These are phyloP conservation scores for Hyaloscypha bicolor DNA, from an alignment of 495 filamentous ascomycete genomes.

Conservation along the genomic window DNA sequence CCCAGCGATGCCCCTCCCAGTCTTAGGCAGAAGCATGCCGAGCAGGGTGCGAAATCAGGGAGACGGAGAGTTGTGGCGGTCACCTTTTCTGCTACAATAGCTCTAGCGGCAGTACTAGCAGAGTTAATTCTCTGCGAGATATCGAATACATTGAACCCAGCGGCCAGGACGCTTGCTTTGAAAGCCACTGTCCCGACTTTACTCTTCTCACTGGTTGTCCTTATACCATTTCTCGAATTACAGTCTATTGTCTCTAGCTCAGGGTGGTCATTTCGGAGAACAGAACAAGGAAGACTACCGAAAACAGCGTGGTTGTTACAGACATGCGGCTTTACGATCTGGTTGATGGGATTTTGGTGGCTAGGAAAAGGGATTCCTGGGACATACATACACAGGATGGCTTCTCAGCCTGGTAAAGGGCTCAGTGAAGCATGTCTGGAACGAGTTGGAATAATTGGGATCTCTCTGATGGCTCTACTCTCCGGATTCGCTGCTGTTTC, in stretches of 20 bases:
- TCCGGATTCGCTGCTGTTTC: constrained; percentile 83
- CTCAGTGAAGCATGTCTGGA: constrained; percentile 75
- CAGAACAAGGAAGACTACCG: constrained; percentile 48
- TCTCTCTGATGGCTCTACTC: constrained; percentile 78
- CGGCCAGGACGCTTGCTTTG: constrained; percentile 62
- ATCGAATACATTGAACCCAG: constrained; percentile 64
- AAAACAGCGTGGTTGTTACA: constrained; percentile 61
- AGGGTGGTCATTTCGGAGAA: constrained; percentile 57
- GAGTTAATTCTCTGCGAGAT: constrained; percentile 81
- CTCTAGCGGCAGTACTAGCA: constrained; percentile 69
- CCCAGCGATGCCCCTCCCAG: constrained; percentile 51
- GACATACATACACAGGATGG: constrained; percentile 37
- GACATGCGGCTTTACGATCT: constrained; percentile 55
- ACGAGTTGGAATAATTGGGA: constrained; percentile 77
- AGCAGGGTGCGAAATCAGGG: constrained; percentile 46
- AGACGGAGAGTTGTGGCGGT: constrained; percentile 56
- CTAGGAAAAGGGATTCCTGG: constrained; percentile 66
- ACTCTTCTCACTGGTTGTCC: constrained; percentile 64
- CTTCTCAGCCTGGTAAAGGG: constrained; percentile 41
- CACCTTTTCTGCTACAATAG: constrained; percentile 72
- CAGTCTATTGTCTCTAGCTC: constrained; percentile 62
- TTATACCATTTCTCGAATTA: constrained; percentile 73
- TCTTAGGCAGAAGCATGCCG: constrained; percentile 51
- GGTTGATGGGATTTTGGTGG: constrained; percentile 75
- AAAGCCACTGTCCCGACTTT: constrained; percentile 65